Conservation (phyloP, 1,284 basidiomycete species). For the Ustilago trichophora region DNA sequence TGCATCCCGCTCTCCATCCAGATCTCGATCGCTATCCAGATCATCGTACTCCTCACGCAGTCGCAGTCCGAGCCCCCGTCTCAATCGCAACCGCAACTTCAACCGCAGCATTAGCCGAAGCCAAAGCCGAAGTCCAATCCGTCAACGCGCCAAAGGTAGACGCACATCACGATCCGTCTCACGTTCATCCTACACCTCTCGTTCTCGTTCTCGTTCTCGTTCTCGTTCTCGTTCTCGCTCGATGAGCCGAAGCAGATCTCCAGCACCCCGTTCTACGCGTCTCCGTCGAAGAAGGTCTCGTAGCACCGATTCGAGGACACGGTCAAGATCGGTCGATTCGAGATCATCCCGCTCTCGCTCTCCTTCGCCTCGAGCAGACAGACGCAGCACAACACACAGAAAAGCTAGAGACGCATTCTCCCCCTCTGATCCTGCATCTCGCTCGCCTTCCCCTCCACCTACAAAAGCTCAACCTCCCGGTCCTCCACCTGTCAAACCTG, state of each 20-base stretch:
- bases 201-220: constrained; percentile 3
- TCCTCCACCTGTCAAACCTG: constrained; percentile 26
- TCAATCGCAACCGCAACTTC: no score
- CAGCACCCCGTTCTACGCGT: no score
- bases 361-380: background rate
- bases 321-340: constrained; percentile 4
- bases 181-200: constrained; percentile 7
- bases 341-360: constrained; percentile 12
- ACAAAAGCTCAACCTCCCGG: constrained; percentile 12
- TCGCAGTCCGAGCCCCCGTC: background rate
- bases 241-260: no score
- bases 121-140: constrained; percentile 2
- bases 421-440: background rate
- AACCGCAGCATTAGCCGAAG: constrained; percentile 1
- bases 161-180: constrained; percentile 11
- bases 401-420: constrained; percentile 14
- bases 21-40: background rate
- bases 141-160: background rate
- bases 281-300: no score
- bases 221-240: no score
- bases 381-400: background rate
- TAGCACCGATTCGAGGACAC: constrained; percentile 2
- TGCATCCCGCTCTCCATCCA: background rate
- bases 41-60: constrained; percentile 1
- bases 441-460: constrained; percentile 3